These are phyloP conservation scores for Naumovozyma baii DNA, from an alignment of 805 yeast species.

Conservation along the genomic window DNA sequence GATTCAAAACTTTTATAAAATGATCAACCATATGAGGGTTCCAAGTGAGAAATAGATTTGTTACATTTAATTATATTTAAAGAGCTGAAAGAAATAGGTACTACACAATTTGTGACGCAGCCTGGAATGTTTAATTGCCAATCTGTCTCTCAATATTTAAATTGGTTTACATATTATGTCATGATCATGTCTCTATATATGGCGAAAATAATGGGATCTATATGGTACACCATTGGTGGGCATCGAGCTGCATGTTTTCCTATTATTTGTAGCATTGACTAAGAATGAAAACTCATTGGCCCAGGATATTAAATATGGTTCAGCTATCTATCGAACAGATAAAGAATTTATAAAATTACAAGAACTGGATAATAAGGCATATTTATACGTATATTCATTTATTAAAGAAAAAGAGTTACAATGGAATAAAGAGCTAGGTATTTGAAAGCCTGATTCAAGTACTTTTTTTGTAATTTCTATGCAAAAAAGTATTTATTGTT, in stretches of 20 bases:
- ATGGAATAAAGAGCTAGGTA: constrained; percentile 59
- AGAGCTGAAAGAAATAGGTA: constrained; percentile 40
- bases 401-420: constrained; percentile 44
- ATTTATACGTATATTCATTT: constrained; percentile 50
- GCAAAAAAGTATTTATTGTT: too few species aligned
- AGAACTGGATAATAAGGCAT: constrained; percentile 54
- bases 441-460: neutral
- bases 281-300: constrained; percentile 34
- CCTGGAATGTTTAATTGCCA: constrained; percentile 93
- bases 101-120: constrained; percentile 70
- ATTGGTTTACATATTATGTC: constrained; percentile 69
- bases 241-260: constrained; percentile 86
- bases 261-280: constrained; percentile 47
- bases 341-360: constrained; percentile 47
- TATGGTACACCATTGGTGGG: constrained; percentile 82
- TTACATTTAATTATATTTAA: constrained; percentile 65
- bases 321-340: constrained; percentile 60
- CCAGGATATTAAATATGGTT: constrained; percentile 57
- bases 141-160: constrained; percentile 65
- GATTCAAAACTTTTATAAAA: constrained; percentile 65
- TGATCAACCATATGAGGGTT: constrained; percentile 76
- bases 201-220: constrained; percentile 73
- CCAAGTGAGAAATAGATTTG: constrained; percentile 77
- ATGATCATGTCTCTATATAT: constrained; percentile 77
- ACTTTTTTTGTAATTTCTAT: too few species aligned